Base-by-base conservation (phyloP, 768 basidiomycete genomes). In the Pulveroboletus sp. region DNA sequence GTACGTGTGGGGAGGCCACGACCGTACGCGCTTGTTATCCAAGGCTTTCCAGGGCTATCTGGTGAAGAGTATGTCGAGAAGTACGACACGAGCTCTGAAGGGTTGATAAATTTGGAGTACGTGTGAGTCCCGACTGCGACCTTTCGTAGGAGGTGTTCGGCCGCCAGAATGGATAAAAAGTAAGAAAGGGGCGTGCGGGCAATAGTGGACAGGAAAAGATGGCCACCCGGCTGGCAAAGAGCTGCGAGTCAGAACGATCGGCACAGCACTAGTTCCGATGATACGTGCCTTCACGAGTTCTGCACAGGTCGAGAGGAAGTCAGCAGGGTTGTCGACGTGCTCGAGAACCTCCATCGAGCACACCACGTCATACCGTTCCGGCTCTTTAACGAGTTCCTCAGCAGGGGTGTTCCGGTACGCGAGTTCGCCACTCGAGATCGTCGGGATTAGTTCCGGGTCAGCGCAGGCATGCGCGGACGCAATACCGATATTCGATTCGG, bases 311-410 rank as follows among this genome's bases (percentile, higher is more conserved):
- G 79, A 73, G 43, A 99, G 76, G 67, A 99, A 99, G 7, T 77
- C 76, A 6, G 81, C 75, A 1, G 96, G 94, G 61, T 95, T 86
- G 64, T 96, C 89, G 44, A 99, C 96, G 62, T 99, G 96, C 71
- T 99, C 96, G 28, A 99, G 65, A 8, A 99, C 95, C 68, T 99
- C 96, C 91, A 98, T 91, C 9, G 93, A 89, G 64, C 93, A 96
- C 13, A 99, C 93, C 17, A 93, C 79, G 65, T 98, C 95, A 63
- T 86, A 98, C 45, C 80, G 80, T 57, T 76, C 76, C 13, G 78
- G 65, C 5, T 83, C 81, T 10, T 76, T 62, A 27, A 89, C 69
- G 4, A 99, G 76, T 1, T 75, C 75, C 63, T 97, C 93, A 0
- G 87, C 91, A 0, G 87, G 75, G 0, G 80, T 75, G 59, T 89